phyloP scores from a whole-genome alignment of 163 green algal species.

The Scenedesmus sp. region DNA sequence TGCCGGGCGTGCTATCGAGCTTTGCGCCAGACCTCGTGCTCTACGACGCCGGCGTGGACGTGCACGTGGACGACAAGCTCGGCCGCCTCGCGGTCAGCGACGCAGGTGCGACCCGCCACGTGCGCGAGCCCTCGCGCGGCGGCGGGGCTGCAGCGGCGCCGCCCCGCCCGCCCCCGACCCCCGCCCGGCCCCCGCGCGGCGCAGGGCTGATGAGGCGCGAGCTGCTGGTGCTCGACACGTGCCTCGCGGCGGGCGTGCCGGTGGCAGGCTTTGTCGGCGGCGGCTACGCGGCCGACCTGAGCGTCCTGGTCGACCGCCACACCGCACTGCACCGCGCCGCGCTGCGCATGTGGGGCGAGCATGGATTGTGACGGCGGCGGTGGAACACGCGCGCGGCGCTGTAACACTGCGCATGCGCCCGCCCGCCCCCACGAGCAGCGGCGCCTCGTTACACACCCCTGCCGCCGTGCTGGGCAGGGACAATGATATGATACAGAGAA shows the following conservation, averaged over 20 bases:
- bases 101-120: slow-evolving; percentile 38
- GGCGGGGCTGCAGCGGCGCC: slow-evolving; percentile 5
- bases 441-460: too few relatives aligned
- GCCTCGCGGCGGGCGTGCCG: slow-evolving; percentile 69
- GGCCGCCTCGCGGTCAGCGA: slow-evolving; percentile 74
- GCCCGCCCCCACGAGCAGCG: too few relatives aligned
- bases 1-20: slow-evolving; percentile 54
- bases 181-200: too few relatives aligned
- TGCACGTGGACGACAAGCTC: slow-evolving; percentile 77
- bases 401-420: too few relatives aligned
- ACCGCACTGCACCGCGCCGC: slow-evolving; percentile 71
- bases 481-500: too few relatives aligned
- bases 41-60: slow-evolving; percentile 91
- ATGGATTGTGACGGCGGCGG: slow-evolving; percentile 51
- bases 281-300: slow-evolving; percentile 75
- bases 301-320: slow-evolving; percentile 74
- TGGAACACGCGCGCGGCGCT: too few relatives aligned
- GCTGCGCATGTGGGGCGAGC: slow-evolving; percentile 64
- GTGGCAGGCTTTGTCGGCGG: slow-evolving; percentile 82
- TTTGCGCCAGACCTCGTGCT: slow-evolving; percentile 85
- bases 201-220: slow-evolving; percentile 70
- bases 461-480: too few relatives aligned
- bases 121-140: slow-evolving; percentile 13
- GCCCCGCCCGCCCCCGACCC: too few relatives aligned
- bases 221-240: slow-evolving; percentile 85